Conservation (phyloP, 495 filamentous ascomycete species). For the Neurospora sp. region DNA sequence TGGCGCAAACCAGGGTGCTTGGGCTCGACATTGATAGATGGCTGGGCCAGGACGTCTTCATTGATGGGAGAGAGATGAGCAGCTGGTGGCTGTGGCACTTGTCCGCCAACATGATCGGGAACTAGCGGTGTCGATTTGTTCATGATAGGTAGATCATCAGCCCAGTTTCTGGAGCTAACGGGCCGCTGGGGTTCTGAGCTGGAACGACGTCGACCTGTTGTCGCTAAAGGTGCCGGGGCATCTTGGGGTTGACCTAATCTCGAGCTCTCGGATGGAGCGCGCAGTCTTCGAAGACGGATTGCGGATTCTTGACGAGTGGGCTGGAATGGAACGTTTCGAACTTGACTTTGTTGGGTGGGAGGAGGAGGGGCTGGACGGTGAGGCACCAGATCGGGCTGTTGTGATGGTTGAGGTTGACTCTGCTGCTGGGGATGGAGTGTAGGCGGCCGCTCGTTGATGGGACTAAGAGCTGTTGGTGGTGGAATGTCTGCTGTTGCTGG, state of each 20-base stretch:
- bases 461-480: neutral
- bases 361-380: neutral
- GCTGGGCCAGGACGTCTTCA: neutral
- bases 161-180: neutral
- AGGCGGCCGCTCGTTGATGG: neutral
- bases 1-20: neutral
- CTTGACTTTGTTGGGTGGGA: neutral
- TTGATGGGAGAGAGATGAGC: neutral
- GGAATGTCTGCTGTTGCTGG: neutral
- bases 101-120: neutral
- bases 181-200: slow-evolving; percentile 12
- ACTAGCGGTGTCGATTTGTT: neutral
- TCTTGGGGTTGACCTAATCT: neutral
- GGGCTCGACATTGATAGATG: neutral
- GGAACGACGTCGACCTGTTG: slow-evolving; percentile 3
- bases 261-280: neutral
- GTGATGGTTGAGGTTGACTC: neutral
- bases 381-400: neutral
- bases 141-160: neutral
- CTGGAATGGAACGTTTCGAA: neutral
- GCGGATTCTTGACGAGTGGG: slow-evolving; percentile 5
- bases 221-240: neutral
- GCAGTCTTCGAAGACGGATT: slow-evolving; percentile 10
- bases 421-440: neutral
- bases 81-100: neutral